Evolutionary conservation across 148 eudicot species (phyloP), one percentile per base, ranked within the genome.

Genomic region (Cornus kousa): DNA sequence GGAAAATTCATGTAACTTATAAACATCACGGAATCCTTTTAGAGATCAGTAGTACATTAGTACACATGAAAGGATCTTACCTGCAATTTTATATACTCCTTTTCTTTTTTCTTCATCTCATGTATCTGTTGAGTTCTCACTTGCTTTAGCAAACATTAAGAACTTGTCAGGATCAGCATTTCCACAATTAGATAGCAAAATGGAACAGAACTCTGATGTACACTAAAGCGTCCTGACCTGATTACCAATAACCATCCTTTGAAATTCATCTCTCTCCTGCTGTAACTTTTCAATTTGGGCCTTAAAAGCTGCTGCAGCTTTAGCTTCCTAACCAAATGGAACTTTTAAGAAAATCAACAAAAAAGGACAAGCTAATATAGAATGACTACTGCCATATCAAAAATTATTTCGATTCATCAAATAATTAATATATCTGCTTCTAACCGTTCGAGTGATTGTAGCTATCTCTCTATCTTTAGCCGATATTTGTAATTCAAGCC

Each of bases 91-190:
- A 90, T 83, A 83, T 94, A 97, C 79, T 97, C 99, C 74, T 97
- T 97, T 84, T 97, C 99, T 78, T 92, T 94, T 81, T 91, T 94
- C 98, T 97, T 97, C 98, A 94, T 97, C 84, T 97, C 99, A 84
- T 97, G 97, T 78, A 94, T 82, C 78, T 94, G 99, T 81, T 97
- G 99, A 84, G 93, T 90, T 90, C 84, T 87, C 73, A 91, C 99
- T 97, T 97, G 98, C 99, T 97, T 68, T 83, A 73, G 64, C 48
- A 74, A 12, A 72, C 60, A 80, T 39, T 43, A 39, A 82, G 71
- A 68, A 77, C 10, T 43, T 16, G 74, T 75, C 66, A 79, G 68
- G 40, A 68, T 57, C 60, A 68, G 73, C 5, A 33, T 69, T 16
- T 32, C 17, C 24, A 17, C 50, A 11, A 46, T 22, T 28, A 7